Evolutionary conservation across 2,329 filamentous ascomycete species (phyloP).

Genomic region (Fusarium fracticaudum): DNA sequence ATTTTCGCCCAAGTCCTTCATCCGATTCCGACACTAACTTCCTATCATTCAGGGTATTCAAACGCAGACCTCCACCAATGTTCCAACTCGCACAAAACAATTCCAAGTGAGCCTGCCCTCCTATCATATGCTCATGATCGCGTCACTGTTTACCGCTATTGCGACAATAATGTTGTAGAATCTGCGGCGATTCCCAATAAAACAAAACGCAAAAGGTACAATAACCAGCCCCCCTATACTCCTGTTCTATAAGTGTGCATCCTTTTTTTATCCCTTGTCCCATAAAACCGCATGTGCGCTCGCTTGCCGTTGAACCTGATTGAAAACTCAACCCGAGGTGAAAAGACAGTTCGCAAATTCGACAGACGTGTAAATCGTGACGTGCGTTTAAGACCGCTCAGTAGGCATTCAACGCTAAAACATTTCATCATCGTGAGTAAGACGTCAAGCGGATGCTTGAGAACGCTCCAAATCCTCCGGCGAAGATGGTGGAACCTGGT

Average conservation of each 20-base stretch:
- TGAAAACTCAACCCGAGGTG: conserved; percentile 13
- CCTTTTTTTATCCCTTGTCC: conserved; percentile 20
- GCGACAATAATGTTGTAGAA: conserved; percentile 12
- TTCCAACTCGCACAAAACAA: conserved; percentile 22
- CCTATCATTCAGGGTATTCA: conserved; percentile 25
- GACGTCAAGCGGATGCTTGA: not conserved
- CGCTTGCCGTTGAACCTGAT: conserved; percentile 18
- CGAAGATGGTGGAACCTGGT: conserved; percentile 5
- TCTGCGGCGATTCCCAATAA: conserved; percentile 7
- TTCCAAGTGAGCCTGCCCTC: conserved; percentile 11
- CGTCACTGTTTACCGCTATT: conserved; percentile 24
- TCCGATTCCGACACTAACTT: not conserved
- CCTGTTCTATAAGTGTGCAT: conserved; percentile 35
- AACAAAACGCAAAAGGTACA: conserved; percentile 23
- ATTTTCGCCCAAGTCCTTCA: not conserved
- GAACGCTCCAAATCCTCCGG: not conserved
- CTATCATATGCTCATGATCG: conserved; percentile 21
- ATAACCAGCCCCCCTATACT: conserved; percentile 21
- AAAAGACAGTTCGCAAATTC: conserved; percentile 31
- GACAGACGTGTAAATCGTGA: conserved; percentile 26
- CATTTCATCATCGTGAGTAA: conserved; percentile 22
- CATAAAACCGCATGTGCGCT: conserved; percentile 27
- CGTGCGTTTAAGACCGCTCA: conserved; percentile 8
- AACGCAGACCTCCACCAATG: conserved; percentile 21
- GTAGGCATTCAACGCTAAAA: conserved; percentile 16